phyloP scores from a whole-genome alignment of 2,329 filamentous ascomycete genomes.

The Aureobasidium sp. region DNA sequence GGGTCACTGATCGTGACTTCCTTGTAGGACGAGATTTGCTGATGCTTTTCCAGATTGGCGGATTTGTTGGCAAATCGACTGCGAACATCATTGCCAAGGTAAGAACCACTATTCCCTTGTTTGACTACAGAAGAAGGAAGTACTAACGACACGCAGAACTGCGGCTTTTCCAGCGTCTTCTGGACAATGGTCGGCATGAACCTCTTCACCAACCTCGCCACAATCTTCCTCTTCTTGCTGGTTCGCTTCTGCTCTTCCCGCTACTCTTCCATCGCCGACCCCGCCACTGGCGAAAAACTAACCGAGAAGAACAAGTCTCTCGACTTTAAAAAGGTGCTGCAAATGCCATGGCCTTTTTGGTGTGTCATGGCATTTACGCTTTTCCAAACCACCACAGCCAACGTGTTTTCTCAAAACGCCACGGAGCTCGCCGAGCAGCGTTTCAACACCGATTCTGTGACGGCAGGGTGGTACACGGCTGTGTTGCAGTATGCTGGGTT shows the following conservation, averaged over 20 bases:
- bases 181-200: constrained; percentile 57
- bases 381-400: constrained; percentile 49
- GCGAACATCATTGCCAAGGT: constrained; percentile 49
- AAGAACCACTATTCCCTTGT: neutral
- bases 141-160: constrained; percentile 18
- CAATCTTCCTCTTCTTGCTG: constrained; percentile 47
- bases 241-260: constrained; percentile 41
- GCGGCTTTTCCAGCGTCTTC: constrained; percentile 54
- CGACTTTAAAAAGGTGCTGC: constrained; percentile 46
- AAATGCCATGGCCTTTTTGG: constrained; percentile 54
- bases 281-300: constrained; percentile 50
- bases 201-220: constrained; percentile 51
- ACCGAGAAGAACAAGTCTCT: constrained; percentile 52
- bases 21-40: neutral
- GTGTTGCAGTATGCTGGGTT: constrained; percentile 49
- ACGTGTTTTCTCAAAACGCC: constrained; percentile 46
- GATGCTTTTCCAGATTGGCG: constrained; percentile 35
- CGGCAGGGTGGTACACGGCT: constrained; percentile 53
- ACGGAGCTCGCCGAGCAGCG: constrained; percentile 53
- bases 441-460: constrained; percentile 46
- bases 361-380: constrained; percentile 45
- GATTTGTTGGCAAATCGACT: constrained; percentile 51
- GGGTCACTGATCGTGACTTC: neutral
- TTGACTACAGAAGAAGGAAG: neutral
- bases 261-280: constrained; percentile 42